Percentiles rank a stretch among this genome's conserved stretches.
These are phyloP conservation scores for Xylaria grammica DNA, from an alignment of 495 filamentous ascomycete genomes.

Conservation along the genomic window DNA sequence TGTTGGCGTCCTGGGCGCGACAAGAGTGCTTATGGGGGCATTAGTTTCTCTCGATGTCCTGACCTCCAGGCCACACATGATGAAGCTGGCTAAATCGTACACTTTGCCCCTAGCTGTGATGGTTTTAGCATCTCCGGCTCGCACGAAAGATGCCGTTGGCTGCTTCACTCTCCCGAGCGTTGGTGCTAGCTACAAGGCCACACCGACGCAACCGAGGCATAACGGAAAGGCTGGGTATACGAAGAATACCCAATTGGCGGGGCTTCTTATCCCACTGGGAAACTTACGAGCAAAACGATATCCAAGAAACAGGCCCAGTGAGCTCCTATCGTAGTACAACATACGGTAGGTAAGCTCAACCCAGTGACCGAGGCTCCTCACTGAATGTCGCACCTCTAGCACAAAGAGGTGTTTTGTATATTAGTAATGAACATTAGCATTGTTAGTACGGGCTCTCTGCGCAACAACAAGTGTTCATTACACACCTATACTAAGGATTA, in stretches of 20 bases:
- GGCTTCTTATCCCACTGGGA: conserved; percentile 8
- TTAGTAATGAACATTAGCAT: no score
- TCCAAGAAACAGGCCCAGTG: background rate
- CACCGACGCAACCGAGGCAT: background rate
- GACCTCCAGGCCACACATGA: no score
- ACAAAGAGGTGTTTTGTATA: no score
- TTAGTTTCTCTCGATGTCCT: no score
- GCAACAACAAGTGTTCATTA: no score
- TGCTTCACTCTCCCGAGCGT: background rate
- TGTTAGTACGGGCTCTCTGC: no score
- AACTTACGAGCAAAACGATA: conserved; percentile 6
- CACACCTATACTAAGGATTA: no score
- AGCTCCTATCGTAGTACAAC: conserved; percentile 4
- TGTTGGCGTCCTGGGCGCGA: no score
- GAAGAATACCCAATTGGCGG: conserved; percentile 4
- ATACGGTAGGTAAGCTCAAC: background rate
- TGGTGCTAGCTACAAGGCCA: background rate
- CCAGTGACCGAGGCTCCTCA: background rate
- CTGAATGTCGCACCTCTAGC: no score
- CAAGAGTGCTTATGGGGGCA: no score
- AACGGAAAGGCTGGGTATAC: conserved; percentile 10
- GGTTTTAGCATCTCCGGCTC: conserved; percentile 4
- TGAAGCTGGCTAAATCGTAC: background rate
- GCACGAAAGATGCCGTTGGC: background rate
- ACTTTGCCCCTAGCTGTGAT: background rate